A percentile compares a stretch with the other conserved stretches of the same genome.
These are phyloP conservation scores for Acanthamoeba lenticulata DNA, from an alignment of 208 protist species.

Conservation along the genomic window DNA sequence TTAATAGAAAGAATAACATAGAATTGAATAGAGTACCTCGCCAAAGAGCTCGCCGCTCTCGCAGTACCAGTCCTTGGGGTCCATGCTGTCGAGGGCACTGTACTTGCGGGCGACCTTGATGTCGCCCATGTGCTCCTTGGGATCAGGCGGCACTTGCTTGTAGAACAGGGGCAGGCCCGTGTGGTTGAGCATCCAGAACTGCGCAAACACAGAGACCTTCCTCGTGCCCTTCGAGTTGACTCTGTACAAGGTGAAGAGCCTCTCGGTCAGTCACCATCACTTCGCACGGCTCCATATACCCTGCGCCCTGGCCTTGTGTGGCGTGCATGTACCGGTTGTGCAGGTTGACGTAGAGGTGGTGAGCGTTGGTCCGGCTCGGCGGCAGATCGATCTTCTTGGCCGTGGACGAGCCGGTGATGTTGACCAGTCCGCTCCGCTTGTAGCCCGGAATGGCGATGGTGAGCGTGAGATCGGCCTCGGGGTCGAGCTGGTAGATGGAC, in stretches of 20 bases:
- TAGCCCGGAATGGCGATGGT: conserved; percentile 63
- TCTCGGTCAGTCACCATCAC: neutral
- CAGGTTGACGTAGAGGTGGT: conserved; percentile 56
- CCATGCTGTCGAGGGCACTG: neutral
- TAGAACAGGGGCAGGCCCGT: conserved; percentile 63
- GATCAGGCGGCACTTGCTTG: conserved; percentile 14
- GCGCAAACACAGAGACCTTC: conserved; percentile 48
- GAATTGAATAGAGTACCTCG: neutral
- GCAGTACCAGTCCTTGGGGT: conserved; percentile 66
- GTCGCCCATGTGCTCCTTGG: conserved; percentile 14
- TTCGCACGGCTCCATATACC: too few relatives aligned
- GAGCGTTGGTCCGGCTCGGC: conserved; percentile 25
- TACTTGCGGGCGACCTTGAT: conserved; percentile 34
- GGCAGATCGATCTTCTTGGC: conserved; percentile 53
- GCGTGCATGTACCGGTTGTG: conserved; percentile 10
- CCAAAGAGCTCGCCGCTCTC: conserved; percentile 42
- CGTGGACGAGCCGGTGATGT: conserved; percentile 11
- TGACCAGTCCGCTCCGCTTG: conserved; percentile 39
- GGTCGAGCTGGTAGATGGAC: conserved; percentile 50
- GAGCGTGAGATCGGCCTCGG: conserved; percentile 29
- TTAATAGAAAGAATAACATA: neutral
- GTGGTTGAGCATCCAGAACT: conserved; percentile 70
- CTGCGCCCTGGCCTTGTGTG: neutral
- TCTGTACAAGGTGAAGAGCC: neutral
- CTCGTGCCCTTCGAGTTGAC: conserved; percentile 27